phyloP scores from a whole-genome alignment of 208 protist genomes.

The Trypanosoma vivax region DNA sequence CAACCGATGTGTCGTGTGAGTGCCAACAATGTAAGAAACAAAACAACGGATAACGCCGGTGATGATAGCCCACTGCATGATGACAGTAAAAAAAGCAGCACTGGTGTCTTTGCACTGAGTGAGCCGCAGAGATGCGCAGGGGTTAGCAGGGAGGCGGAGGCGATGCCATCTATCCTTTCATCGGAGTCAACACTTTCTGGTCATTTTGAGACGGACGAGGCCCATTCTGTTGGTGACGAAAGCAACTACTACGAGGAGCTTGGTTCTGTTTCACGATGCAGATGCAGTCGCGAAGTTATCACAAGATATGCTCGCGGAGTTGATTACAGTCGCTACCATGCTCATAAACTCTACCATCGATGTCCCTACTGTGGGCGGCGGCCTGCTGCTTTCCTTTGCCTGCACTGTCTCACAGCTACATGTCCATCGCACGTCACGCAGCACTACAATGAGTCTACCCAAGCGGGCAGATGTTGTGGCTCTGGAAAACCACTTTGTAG shows the following conservation, averaged over 20 bases:
- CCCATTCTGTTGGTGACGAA: no score
- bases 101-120: no score
- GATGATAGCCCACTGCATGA: no score
- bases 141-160: no score
- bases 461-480: no score
- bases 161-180: no score
- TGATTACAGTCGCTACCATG: constrained; percentile 56
- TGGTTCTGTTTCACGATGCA: constrained; percentile 31
- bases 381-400: constrained; percentile 59
- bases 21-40: no score
- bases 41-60: no score
- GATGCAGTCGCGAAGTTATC: constrained; percentile 40
- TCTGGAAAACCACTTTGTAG: constrained; percentile 35
- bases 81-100: no score
- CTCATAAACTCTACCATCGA: constrained; percentile 46
- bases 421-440: constrained; percentile 63
- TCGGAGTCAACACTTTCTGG: no score
- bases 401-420: constrained; percentile 54
- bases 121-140: no score
- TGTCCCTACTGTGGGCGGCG: constrained; percentile 52
- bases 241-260: constrained; percentile 12
- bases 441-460: constrained; percentile 26
- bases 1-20: not conserved
- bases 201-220: no score
- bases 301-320: constrained; percentile 35